Evolutionary conservation across 2,329 filamentous ascomycete species (phyloP).

Genomic region (Aspergillus versicolor): DNA sequence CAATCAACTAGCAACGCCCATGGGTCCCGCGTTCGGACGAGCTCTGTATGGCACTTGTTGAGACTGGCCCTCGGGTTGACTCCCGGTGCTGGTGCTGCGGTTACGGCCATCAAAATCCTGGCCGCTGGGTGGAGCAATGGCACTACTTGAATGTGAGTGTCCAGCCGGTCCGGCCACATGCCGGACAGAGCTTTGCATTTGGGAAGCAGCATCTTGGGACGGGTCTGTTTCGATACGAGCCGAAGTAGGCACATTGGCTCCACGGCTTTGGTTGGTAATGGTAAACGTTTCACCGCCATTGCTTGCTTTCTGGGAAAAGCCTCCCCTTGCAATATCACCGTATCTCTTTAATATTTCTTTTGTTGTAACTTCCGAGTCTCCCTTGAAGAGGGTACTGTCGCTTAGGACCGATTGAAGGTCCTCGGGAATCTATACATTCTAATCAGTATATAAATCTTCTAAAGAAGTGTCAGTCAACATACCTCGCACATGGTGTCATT

Average conservation of each 20-base stretch:
- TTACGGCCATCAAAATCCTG: conserved; percentile 34
- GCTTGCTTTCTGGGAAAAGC: conserved; percentile 56
- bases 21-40: conserved; percentile 38
- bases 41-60: conserved; percentile 38
- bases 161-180: conserved; percentile 59
- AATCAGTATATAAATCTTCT: background rate
- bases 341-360: conserved; percentile 97
- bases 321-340: conserved; percentile 72
- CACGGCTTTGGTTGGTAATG: conserved; percentile 40
- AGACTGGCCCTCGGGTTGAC: conserved; percentile 34
- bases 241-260: conserved; percentile 49
- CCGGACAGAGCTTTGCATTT: conserved; percentile 79
- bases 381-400: conserved; percentile 78
- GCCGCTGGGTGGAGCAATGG: conserved; percentile 20
- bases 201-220: conserved; percentile 66
- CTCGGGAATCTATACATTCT: conserved; percentile 71
- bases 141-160: conserved; percentile 32
- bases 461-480: conserved; percentile 40
- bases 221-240: conserved; percentile 83
- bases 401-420: conserved; percentile 83
- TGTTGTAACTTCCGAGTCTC: conserved; percentile 82
- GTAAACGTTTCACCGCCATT: conserved; percentile 55
- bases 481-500: conserved; percentile 98
- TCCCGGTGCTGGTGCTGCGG: conserved; percentile 36
- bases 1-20: conserved; percentile 38